Percentiles rank a stretch among this genome's conserved stretches.
Conservation (phyloP, 345 rosid genomes). For the Camelina hispida region DNA sequence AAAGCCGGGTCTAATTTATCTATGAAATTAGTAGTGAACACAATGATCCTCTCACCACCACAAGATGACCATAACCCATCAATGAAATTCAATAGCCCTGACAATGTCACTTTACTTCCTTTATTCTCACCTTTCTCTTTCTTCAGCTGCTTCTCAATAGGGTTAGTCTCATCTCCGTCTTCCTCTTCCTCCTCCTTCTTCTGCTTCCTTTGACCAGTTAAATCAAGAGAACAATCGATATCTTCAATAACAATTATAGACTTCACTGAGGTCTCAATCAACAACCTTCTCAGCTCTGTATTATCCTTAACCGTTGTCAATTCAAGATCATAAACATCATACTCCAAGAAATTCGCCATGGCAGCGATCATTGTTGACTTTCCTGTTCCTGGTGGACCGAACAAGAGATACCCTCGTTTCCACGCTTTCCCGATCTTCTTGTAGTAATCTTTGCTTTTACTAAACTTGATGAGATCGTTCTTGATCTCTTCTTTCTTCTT, state of each 20-base stretch:
- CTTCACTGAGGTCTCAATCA: slow-evolving; percentile 55
- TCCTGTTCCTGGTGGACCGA: slow-evolving; percentile 78
- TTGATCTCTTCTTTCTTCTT: slow-evolving; percentile 57
- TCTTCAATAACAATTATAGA: slow-evolving; percentile 71
- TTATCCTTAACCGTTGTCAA: slow-evolving; percentile 60
- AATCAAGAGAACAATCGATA: slow-evolving; percentile 66
- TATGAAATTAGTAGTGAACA: slow-evolving; percentile 54
- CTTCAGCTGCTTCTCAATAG: slow-evolving; percentile 7
- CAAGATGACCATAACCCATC: slow-evolving; percentile 61
- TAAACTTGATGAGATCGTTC: slow-evolving; percentile 59
- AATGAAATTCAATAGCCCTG: slow-evolving; percentile 51
- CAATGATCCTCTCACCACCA: slow-evolving; percentile 54
- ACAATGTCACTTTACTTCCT: slow-evolving; percentile 51
- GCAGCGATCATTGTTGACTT: slow-evolving; percentile 74
- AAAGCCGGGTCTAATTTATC: slow-evolving; percentile 55
- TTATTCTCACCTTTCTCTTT: slow-evolving; percentile 26
- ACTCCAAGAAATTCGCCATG: slow-evolving; percentile 63
- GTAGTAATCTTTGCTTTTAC: slow-evolving; percentile 59
- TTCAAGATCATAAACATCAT: slow-evolving; percentile 75
- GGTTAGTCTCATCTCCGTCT: slow-evolving; percentile 22
- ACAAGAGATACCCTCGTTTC: slow-evolving; percentile 78
- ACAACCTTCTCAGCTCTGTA: slow-evolving; percentile 58
- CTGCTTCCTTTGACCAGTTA: slow-evolving; percentile 53
- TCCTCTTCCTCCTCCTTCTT: slow-evolving; percentile 20
- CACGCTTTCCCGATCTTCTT: slow-evolving; percentile 66